phyloP scores from a whole-genome alignment of 1,139 yeast genomes.

The Taiozyma sp. region DNA sequence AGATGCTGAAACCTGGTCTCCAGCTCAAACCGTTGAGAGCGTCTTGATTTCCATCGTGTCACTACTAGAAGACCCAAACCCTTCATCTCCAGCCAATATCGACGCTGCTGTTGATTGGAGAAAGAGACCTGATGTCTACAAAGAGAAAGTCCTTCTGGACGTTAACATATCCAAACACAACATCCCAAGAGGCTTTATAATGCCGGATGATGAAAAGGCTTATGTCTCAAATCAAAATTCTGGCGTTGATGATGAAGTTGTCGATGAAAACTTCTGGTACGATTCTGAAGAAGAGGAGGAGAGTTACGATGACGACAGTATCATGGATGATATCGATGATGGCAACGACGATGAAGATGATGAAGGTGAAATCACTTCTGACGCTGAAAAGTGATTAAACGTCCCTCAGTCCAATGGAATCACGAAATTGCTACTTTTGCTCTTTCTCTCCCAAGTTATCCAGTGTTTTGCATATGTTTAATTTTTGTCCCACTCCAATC shows the following conservation, averaged over 20 bases:
- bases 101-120: slow-evolving; percentile 94
- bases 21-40: slow-evolving; percentile 92
- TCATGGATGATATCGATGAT: slow-evolving; percentile 24
- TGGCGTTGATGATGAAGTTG: slow-evolving; percentile 29
- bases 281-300: slow-evolving; percentile 25
- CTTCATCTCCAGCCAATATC: slow-evolving; percentile 90
- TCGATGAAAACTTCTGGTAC: slow-evolving; percentile 36
- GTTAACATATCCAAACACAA: slow-evolving; percentile 81
- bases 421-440: neutral
- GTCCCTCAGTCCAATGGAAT: neutral
- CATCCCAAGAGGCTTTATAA: slow-evolving; percentile 79
- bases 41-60: slow-evolving; percentile 89
- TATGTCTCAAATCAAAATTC: slow-evolving; percentile 14
- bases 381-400: slow-evolving; percentile 16
- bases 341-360: slow-evolving; percentile 26
- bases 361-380: slow-evolving; percentile 24
- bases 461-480: neutral
- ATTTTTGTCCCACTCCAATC: neutral
- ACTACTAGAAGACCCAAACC: slow-evolving; percentile 88
- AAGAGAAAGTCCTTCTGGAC: slow-evolving; percentile 72
- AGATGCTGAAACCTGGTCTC: slow-evolving; percentile 92
- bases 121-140: slow-evolving; percentile 76
- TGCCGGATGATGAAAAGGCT: slow-evolving; percentile 56
- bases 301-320: slow-evolving; percentile 25
- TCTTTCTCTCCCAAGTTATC: neutral